These are phyloP conservation scores for Colletotrichum tropicicola DNA, from an alignment of 2,329 filamentous ascomycete genomes.

Conservation along the genomic window DNA sequence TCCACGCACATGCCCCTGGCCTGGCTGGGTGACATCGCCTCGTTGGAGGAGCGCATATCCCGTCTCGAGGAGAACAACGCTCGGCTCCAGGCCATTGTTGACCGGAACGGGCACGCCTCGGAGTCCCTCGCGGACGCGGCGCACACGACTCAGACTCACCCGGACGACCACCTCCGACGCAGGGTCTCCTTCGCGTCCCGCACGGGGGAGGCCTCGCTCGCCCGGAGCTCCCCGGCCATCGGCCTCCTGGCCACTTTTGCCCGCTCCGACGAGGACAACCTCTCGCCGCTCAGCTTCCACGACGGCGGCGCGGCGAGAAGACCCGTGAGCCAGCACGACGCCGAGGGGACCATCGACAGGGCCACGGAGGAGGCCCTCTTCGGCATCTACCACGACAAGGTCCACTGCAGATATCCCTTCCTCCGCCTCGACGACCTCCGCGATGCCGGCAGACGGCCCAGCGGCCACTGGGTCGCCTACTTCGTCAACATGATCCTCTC, in stretches of 20 bases:
- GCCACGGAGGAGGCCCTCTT: conserved; percentile 34
- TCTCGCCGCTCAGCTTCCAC: not conserved
- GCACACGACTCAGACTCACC: not conserved
- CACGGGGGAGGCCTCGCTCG: not conserved
- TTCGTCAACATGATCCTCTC: conserved; percentile 39
- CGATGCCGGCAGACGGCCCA: not conserved
- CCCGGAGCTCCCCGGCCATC: not conserved
- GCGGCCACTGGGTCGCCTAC: conserved; percentile 35
- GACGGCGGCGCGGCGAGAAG: not conserved
- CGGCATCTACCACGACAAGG: conserved; percentile 36
- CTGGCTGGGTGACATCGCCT: not conserved
- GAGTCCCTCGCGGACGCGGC: not conserved
- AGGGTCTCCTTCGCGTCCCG: not conserved
- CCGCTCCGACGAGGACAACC: not conserved
- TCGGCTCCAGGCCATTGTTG: conserved; percentile 3
- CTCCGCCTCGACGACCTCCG: conserved; percentile 31
- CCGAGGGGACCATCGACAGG: not conserved
- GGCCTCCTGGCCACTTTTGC: not conserved
- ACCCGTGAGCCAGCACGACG: not conserved
- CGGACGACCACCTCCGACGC: not conserved
- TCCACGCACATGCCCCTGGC: not conserved
- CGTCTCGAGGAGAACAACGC: conserved; percentile 1
- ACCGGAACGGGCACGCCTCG: not conserved
- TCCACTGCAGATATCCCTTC: conserved; percentile 39
- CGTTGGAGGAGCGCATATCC: not conserved